Conservation (phyloP, 192 early-diverging fungal genomes). For the Backusella tarrabulga region DNA sequence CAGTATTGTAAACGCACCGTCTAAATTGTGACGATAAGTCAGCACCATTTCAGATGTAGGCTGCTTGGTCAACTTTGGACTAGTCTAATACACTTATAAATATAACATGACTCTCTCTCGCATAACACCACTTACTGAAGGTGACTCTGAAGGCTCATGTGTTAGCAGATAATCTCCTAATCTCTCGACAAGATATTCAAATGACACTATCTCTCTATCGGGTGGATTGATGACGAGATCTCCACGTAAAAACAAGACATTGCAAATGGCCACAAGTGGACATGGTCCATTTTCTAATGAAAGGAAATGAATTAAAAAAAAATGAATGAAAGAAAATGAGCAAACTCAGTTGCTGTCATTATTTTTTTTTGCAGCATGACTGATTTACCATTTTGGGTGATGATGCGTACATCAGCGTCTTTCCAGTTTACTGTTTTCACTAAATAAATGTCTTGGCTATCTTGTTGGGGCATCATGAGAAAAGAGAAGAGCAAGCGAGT, state of each 20-base stretch:
- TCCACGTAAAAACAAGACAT: conserved; percentile 76
- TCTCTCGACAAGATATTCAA: conserved; percentile 65
- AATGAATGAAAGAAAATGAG: background rate
- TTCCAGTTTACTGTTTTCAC: conserved; percentile 74
- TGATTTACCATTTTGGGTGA: conserved; percentile 78
- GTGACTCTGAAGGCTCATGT: conserved; percentile 25
- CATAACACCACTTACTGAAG: background rate
- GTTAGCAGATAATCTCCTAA: conserved; percentile 76
- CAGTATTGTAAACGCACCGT: conserved; percentile 55
- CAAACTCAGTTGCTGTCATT: background rate
- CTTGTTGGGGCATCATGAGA: background rate
- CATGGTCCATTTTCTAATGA: conserved; percentile 85
- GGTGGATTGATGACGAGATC: conserved; percentile 57
- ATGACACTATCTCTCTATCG: conserved; percentile 54
- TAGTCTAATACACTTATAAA: background rate
- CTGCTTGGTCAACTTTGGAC: conserved; percentile 17
- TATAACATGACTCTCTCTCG: background rate
- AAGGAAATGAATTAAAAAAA: background rate
- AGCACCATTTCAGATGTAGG: conserved; percentile 29
- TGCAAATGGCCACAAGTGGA: conserved; percentile 82
- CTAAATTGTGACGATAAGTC: conserved; percentile 51
- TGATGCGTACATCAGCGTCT: conserved; percentile 62
- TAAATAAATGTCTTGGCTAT: conserved; percentile 51
- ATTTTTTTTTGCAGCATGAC: background rate
- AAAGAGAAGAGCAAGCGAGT: background rate